Evolutionary conservation across 345 rosid species (phyloP), one percentile per base, ranked within the genome.

Genomic region (Litchi chinensis): DNA sequence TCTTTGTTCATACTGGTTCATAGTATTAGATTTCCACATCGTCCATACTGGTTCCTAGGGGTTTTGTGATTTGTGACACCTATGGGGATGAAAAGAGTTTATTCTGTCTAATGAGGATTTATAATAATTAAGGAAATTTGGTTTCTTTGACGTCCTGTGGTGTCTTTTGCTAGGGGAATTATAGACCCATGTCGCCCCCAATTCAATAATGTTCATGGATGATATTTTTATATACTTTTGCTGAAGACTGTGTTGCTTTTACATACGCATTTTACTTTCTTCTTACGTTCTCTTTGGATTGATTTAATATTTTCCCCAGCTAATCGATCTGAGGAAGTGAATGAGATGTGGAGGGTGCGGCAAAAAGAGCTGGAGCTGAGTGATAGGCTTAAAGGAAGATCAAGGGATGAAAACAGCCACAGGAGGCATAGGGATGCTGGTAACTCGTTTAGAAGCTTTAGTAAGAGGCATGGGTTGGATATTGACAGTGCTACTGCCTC

Each of bases 261-360:
- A 13, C 76, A 21, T 63, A 16, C 41, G 56, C 43, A 28, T 26
- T 32, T 70, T 52, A 37, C 5, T 15, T 10, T 54, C 9, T 75
- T 65, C 16, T 9, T 69, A 52, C 59, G 11, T 43, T 40, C 40
- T 52, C 28, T 26, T 73, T 37, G 39, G 66, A 57, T 63, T 82
- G 21, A 3, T 24, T 84, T 54, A 69, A 52, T 72, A 50, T 79
- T 28, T 65, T 70, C 37, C 41, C 57, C 87, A 93, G 98, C 95
- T 57, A 95, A 93, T 86, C 89, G 87, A 90, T 88, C 89, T 26
- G 96, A 88, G 69, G 97, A 95, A 85, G 92, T 91, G 65, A 91
- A 82, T 76, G 98, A 95, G 82, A 91, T 95, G 95, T 95, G 98
- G 96, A 89, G 87, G 43, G 79, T 76, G 59, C 90, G 95, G 56